Base-by-base conservation (phyloP, 1,284 basidiomycete species). In the Schizopora paradoxa region DNA sequence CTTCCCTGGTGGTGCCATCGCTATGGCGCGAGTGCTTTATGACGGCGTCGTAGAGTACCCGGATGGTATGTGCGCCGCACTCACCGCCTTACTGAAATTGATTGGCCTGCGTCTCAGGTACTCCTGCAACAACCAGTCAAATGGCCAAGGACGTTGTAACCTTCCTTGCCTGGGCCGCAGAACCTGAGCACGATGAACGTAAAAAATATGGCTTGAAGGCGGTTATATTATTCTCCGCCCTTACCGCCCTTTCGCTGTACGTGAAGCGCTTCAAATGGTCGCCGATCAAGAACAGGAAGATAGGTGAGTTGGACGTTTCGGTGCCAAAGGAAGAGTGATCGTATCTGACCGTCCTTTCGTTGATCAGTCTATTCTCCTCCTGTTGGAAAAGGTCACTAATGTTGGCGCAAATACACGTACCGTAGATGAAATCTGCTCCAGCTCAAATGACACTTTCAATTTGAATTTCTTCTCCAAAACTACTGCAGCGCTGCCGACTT, bases 61-160 rank as follows among this genome's bases (percentile, higher is more conserved):
- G 1, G 94, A 98, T 63, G 89, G 87, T 82, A 51, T 54, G 75
- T 52, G 1, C 1, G 22, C n/a, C 21, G n/a, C 31, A 22, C 46
- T 28, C 45, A 49, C 19, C 33, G 25, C 29, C 26, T 44, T 44
- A 11, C 31, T 42, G 14, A 47, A 4, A 21, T 49, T 36, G 51
- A 38, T 5, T 38, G 23, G 25, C 13, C 34, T 14, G 14, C n/a
- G 27, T 18, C 19, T 45, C 48, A 90, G 91, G 90, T 46, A 99
- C 96, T 4, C 92, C 95, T 7, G 91, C 95, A 8, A 99, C 95
- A 40, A 88, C 93, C 7, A 90, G 91, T n/a, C 96, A 99, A 68
- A 95, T 99, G 93, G 94, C 96, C 57, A 99, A 99, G 79, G 96
- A 99, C 61, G 93, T 99, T 41, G 81, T 82, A 32, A 91, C 88